Percentiles rank a stretch among this genome's conserved stretches.
These are phyloP conservation scores for Crucibulum parvulum DNA, from an alignment of 1,284 basidiomycete genomes.

Conservation along the genomic window DNA sequence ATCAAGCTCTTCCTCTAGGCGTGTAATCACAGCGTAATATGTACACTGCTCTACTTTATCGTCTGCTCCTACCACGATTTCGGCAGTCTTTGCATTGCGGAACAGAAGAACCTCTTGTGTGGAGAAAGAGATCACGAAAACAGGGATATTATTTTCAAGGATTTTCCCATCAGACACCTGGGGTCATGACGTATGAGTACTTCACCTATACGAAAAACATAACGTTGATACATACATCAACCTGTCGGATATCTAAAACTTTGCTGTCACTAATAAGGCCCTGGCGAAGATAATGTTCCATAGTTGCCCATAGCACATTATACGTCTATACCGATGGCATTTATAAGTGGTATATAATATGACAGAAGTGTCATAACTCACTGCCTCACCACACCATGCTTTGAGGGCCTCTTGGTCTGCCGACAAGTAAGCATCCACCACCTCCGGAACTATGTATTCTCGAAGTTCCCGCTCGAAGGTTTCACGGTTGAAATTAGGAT, in stretches of 20 bases:
- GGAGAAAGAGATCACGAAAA: conserved; percentile 93
- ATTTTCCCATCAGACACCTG: conserved; percentile 85
- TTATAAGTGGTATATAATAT: not conserved
- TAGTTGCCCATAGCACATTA: conserved; percentile 97
- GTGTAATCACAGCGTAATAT: conserved; percentile 92
- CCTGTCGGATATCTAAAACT: conserved; percentile 93
- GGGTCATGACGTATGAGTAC: not conserved
- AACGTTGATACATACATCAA: conserved; percentile 72
- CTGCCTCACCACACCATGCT: conserved; percentile 96
- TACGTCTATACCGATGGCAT: conserved; percentile 68
- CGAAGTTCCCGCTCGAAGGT: conserved; percentile 89
- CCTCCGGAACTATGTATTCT: conserved; percentile 98
- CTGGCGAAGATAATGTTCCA: conserved; percentile 93
- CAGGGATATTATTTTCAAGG: conserved; percentile 89
- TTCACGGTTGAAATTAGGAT: conserved; percentile 89
- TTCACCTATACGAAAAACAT: not conserved
- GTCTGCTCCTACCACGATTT: conserved; percentile 88
- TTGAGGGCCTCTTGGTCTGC: conserved; percentile 88
- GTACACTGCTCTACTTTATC: conserved; percentile 92
- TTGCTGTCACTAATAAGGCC: conserved; percentile 91
- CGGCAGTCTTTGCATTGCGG: conserved; percentile 87
- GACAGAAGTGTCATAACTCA: conserved; percentile 48
- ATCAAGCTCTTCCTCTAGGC: conserved; percentile 85
- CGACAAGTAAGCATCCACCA: conserved; percentile 94
- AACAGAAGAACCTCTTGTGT: conserved; percentile 96